phyloP scores from a whole-genome alignment of 345 rosid species.

The Euphorbia peplus region DNA sequence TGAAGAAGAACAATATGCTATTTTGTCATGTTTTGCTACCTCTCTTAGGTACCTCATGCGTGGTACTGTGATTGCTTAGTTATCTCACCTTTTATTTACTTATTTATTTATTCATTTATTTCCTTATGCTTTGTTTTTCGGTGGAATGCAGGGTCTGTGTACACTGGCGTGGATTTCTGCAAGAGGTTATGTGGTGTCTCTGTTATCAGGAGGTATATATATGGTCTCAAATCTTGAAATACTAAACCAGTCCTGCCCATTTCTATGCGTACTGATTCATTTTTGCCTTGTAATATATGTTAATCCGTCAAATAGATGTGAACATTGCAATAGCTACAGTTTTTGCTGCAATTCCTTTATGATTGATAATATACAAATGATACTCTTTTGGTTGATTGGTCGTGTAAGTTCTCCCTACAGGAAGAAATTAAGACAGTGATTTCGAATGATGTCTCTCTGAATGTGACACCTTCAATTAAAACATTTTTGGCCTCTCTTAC shows the following conservation, averaged over 20 bases:
- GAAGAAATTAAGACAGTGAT: neutral
- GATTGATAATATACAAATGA: neutral
- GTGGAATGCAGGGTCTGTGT: slow-evolving; percentile 72
- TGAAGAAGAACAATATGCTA: neutral
- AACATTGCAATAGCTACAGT: neutral
- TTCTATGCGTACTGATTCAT: neutral
- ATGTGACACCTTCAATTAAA: neutral
- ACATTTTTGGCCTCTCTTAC: neutral
- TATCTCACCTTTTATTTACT: neutral
- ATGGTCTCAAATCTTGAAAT: slow-evolving; percentile 18
- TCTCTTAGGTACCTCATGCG: neutral
- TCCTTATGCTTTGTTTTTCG: slow-evolving; percentile 4
- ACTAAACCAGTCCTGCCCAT: neutral
- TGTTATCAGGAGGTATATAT: slow-evolving; percentile 84
- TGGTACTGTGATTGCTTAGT: neutral
- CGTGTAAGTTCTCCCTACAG: neutral
- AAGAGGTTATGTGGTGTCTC: slow-evolving; percentile 97
- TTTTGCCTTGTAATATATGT: neutral
- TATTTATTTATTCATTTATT: neutral
- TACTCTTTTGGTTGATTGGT: neutral
- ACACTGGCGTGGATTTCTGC: slow-evolving; percentile 98
- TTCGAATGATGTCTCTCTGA: too few relatives aligned
- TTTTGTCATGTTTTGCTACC: neutral
- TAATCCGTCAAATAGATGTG: neutral
- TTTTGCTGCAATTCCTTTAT: neutral